Evolutionary conservation across 2,329 filamentous ascomycete species (phyloP).

Genomic region (Boeremia lycopersici): DNA sequence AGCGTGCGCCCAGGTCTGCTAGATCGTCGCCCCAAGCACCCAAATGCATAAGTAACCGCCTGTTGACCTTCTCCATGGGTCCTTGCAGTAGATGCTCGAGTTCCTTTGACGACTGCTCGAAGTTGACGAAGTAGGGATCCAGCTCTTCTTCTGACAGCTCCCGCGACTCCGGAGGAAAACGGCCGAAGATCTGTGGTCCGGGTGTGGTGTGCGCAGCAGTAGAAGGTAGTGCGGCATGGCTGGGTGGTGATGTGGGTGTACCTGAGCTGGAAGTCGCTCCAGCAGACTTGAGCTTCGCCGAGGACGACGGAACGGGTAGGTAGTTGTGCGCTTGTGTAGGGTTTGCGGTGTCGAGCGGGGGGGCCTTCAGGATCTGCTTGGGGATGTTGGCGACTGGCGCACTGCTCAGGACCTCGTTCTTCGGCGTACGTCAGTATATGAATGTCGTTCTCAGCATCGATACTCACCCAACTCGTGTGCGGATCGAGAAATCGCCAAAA

Average conservation of each 20-base stretch:
- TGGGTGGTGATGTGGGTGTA: slow-evolving; percentile 61
- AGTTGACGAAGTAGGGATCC: slow-evolving; percentile 94
- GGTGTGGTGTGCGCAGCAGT: slow-evolving; percentile 63
- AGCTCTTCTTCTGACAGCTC: slow-evolving; percentile 85
- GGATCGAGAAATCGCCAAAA: slow-evolving; percentile 98
- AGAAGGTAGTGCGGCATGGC: slow-evolving; percentile 56
- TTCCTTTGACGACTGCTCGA: slow-evolving; percentile 89
- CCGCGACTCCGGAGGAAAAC: slow-evolving; percentile 81
- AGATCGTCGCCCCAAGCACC: slow-evolving; percentile 84
- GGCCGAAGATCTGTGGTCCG: slow-evolving; percentile 69
- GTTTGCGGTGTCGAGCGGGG: slow-evolving; percentile 94
- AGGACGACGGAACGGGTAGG: slow-evolving; percentile 82
- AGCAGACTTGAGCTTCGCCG: slow-evolving; percentile 77
- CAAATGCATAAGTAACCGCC: slow-evolving; percentile 83
- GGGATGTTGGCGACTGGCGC: slow-evolving; percentile 90
- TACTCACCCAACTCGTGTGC: slow-evolving; percentile 92
- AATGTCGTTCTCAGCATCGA: not conserved
- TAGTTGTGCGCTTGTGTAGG: slow-evolving; percentile 84
- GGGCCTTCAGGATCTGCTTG: slow-evolving; percentile 91
- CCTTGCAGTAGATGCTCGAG: slow-evolving; percentile 86
- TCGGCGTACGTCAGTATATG: slow-evolving; percentile 9
- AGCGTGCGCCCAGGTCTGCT: slow-evolving; percentile 91
- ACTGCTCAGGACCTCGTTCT: slow-evolving; percentile 95
- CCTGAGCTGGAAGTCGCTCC: slow-evolving; percentile 55
- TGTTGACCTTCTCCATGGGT: slow-evolving; percentile 95